Evolutionary conservation across 1,284 basidiomycete genomes (phyloP).

Genomic region (Boletus mariae): DNA sequence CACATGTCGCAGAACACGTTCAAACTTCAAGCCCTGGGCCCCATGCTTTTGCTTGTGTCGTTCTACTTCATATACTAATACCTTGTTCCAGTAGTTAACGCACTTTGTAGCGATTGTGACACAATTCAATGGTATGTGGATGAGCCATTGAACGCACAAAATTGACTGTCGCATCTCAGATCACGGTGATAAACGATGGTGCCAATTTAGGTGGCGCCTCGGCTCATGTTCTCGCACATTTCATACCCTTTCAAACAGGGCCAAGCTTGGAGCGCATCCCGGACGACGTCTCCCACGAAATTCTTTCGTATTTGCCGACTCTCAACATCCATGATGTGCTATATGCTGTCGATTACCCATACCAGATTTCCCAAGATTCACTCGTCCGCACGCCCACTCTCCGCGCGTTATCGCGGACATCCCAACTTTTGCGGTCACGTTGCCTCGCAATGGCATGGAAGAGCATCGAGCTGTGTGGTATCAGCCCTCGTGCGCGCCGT

Average conservation of each 20-base stretch:
- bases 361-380: not conserved
- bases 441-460: conserved; percentile 17
- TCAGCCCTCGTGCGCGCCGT: too few relatives aligned
- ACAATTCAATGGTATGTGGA: too few relatives aligned
- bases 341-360: not conserved
- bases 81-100: too few relatives aligned
- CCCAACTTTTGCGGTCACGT: conserved; percentile 6
- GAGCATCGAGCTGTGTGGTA: conserved; percentile 9
- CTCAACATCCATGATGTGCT: not conserved
- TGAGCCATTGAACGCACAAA: too few relatives aligned
- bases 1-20: too few relatives aligned
- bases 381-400: conserved; percentile 5
- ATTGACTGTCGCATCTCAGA: too few relatives aligned
- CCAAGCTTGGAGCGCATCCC: conserved; percentile 11
- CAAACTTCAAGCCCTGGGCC: too few relatives aligned
- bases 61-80: too few relatives aligned
- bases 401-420: conserved; percentile 3
- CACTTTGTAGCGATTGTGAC: too few relatives aligned
- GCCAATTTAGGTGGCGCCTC: not conserved
- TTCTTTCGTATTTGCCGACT: not conserved
- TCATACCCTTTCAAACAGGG: conserved; percentile 5
- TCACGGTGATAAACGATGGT: too few relatives aligned
- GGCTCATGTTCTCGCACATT: not conserved
- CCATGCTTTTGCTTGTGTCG: too few relatives aligned
- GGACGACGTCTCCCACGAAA: conserved; percentile 10